These are phyloP conservation scores for Daedalea quercina DNA, from an alignment of 768 basidiomycete species.

Conservation along the genomic window DNA sequence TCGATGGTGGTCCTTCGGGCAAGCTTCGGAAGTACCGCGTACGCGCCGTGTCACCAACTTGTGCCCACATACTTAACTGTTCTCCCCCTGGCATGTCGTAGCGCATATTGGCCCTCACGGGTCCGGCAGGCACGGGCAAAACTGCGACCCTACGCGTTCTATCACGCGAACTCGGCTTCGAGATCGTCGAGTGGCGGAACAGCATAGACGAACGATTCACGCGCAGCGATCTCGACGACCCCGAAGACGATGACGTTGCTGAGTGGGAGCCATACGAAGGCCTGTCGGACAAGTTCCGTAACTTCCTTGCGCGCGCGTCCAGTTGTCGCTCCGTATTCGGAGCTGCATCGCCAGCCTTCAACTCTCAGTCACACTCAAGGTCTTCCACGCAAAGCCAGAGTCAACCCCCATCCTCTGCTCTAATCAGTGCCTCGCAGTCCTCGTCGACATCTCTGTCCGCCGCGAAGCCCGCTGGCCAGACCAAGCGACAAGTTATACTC, in stretches of 20 bases:
- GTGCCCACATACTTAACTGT: background rate
- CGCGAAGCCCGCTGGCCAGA: background rate
- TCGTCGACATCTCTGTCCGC: background rate
- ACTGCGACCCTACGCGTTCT: constrained; percentile 79
- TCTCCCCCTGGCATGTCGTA: constrained; percentile 23
- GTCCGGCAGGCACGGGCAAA: constrained; percentile 88
- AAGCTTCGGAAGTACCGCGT: constrained; percentile 72
- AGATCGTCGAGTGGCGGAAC: constrained; percentile 85
- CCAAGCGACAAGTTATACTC: constrained; percentile 55
- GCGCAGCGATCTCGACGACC: background rate
- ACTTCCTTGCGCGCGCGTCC: constrained; percentile 67
- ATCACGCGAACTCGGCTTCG: constrained; percentile 64
- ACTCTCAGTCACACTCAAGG: constrained; percentile 1
- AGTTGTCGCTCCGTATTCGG: constrained; percentile 51
- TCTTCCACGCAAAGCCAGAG: constrained; percentile 3
- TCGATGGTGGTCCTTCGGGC: constrained; percentile 57
- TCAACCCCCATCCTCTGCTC: constrained; percentile 2
- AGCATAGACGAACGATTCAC: constrained; percentile 43
- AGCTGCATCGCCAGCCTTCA: background rate
- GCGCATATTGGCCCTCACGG: constrained; percentile 81
- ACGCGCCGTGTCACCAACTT: constrained; percentile 17
- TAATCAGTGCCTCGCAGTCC: background rate
- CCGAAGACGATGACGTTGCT: constrained; percentile 33
- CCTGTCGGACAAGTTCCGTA: constrained; percentile 61
- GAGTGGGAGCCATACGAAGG: constrained; percentile 34